These are phyloP conservation scores for Citeromyces hawaiiensis DNA, from an alignment of 1,139 yeast genomes.

Conservation along the genomic window DNA sequence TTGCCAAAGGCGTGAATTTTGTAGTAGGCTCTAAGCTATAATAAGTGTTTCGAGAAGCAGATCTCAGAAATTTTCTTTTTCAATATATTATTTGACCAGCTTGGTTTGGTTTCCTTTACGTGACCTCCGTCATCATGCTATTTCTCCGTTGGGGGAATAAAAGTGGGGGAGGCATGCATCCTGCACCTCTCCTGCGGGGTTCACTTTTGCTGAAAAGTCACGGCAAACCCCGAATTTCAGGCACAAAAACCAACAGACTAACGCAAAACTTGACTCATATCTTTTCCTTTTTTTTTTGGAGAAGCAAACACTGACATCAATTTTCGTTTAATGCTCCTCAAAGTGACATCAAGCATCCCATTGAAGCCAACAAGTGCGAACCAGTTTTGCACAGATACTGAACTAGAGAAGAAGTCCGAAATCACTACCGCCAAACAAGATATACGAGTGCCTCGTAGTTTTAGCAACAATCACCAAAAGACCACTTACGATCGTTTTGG, in stretches of 20 bases:
- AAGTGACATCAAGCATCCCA: neutral
- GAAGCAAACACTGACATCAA: neutral
- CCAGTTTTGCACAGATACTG: neutral
- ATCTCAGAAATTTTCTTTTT: too few species aligned
- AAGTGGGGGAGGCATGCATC: neutral
- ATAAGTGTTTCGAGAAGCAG: too few species aligned
- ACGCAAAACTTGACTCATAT: neutral
- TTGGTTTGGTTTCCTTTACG: neutral
- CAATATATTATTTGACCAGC: neutral
- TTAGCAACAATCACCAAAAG: neutral
- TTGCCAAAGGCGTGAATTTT: constrained; percentile 47
- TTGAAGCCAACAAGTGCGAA: neutral
- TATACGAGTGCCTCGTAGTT: neutral
- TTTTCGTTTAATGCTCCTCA: neutral
- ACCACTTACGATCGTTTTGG: neutral
- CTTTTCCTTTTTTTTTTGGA: neutral
- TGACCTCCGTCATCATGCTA: neutral
- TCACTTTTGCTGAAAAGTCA: neutral
- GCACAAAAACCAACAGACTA: neutral
- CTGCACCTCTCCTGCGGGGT: neutral
- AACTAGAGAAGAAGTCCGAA: neutral
- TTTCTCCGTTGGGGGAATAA: neutral
- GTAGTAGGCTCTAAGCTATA: constrained; percentile 35
- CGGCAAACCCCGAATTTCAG: neutral
- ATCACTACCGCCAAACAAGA: neutral